phyloP scores from a whole-genome alignment of 305 asterid genomes.

The Fraxinus sp. region DNA sequence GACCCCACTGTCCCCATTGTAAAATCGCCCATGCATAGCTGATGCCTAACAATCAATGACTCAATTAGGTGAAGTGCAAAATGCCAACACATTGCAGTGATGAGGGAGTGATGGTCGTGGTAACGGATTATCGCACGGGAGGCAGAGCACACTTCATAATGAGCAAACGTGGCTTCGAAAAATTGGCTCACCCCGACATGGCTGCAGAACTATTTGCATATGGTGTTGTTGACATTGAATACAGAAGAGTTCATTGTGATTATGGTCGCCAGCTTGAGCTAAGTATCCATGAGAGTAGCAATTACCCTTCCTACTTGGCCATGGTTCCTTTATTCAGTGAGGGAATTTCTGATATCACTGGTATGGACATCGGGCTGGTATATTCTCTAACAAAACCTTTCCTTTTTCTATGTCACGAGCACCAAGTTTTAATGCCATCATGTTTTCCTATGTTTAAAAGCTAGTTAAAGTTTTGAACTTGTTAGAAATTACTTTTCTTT shows the following conservation, averaged over 20 bases:
- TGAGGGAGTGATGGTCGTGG: constrained; percentile 56
- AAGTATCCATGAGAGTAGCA: constrained; percentile 54
- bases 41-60: background rate
- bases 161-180: constrained; percentile 48
- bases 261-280: constrained; percentile 41
- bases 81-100: constrained; percentile 50
- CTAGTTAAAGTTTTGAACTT: no score
- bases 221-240: constrained; percentile 61
- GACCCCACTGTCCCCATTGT: no score
- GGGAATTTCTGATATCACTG: no score
- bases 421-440: no score
- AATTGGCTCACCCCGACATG: constrained; percentile 50
- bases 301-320: constrained; percentile 16
- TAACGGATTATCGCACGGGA: constrained; percentile 65
- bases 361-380: no score
- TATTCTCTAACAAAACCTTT: no score
- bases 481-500: no score
- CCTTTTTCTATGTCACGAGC: no score
- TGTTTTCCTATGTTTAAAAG: no score
- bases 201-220: constrained; percentile 44
- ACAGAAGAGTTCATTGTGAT: constrained; percentile 46
- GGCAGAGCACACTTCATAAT: constrained; percentile 59
- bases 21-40: no score
- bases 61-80: constrained; percentile 57
- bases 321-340: no score